Conservation (phyloP, 805 yeast genomes). For the Cephaloascus fragrans region DNA sequence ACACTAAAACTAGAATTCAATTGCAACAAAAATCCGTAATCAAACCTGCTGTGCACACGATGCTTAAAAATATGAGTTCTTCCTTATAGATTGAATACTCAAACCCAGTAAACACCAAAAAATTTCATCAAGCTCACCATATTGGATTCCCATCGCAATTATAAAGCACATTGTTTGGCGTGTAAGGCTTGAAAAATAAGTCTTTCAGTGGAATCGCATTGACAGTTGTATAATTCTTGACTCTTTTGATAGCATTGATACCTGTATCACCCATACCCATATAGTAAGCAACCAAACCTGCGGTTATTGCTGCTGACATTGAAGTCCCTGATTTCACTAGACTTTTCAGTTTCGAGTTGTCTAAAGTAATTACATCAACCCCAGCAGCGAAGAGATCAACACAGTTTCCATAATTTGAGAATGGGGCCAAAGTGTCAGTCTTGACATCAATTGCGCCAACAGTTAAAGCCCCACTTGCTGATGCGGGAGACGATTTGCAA, state of each 20-base stretch:
- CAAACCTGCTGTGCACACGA: too few relatives aligned
- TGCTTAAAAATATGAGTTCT: too few relatives aligned
- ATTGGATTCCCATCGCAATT: slow-evolving; percentile 9
- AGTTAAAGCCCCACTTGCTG: slow-evolving; percentile 26
- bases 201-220: slow-evolving; percentile 1
- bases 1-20: too few relatives aligned
- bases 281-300: slow-evolving; percentile 33
- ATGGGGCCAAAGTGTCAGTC: slow-evolving; percentile 21
- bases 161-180: slow-evolving; percentile 11
- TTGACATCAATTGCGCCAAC: slow-evolving; percentile 28
- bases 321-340: slow-evolving; percentile 38
- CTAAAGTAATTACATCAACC: slow-evolving; percentile 30
- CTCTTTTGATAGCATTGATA: slow-evolving; percentile 18
- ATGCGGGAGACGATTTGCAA: slow-evolving; percentile 36
- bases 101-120: too few relatives aligned
- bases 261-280: slow-evolving; percentile 30
- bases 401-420: slow-evolving; percentile 42
- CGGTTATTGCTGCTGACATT: slow-evolving; percentile 33
- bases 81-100: too few relatives aligned
- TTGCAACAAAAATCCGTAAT: too few relatives aligned
- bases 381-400: slow-evolving; percentile 46
- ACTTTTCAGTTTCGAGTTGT: slow-evolving; percentile 16
- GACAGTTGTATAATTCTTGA: slow-evolving; percentile 5
- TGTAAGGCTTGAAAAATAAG: slow-evolving; percentile 5
- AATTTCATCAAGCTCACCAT: background rate